Percentiles rank a stretch among this genome's conserved stretches.
phyloP scores from a whole-genome alignment of 768 basidiomycete genomes.

The Cyathus striatus region DNA sequence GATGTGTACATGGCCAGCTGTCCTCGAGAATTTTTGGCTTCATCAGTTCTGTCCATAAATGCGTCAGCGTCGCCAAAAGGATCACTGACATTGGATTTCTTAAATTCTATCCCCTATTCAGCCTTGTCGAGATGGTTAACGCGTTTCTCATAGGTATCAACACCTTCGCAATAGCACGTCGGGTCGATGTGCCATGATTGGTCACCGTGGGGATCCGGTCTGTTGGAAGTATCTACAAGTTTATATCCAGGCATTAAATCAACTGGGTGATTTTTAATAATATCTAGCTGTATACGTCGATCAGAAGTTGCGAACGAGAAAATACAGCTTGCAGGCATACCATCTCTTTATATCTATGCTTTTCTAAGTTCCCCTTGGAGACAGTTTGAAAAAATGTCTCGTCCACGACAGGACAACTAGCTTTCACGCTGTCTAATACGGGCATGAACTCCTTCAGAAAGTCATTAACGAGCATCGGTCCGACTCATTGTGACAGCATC shows the following conservation, averaged over 20 bases:
- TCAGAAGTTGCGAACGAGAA: background rate
- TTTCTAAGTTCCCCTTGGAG: background rate
- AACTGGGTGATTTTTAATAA: background rate
- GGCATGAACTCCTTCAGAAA: background rate
- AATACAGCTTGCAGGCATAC: background rate
- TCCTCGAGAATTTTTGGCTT: constrained; percentile 4
- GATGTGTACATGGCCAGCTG: constrained; percentile 19
- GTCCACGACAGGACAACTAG: background rate
- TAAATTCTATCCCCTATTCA: background rate
- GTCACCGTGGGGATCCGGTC: background rate
- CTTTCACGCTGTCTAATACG: background rate
- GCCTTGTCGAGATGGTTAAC: background rate
- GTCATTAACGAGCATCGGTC: background rate
- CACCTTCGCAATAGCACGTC: background rate
- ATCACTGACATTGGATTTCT: background rate
- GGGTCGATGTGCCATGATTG: background rate
- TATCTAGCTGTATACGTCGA: too few relatives aligned
- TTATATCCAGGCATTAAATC: background rate
- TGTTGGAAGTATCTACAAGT: background rate
- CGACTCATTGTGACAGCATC: background rate
- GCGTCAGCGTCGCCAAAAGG: background rate
- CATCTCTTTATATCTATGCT: background rate
- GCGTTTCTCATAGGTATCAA: background rate
- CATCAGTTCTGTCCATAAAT: too few relatives aligned
- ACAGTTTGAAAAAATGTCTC: background rate